Base-by-base conservation (phyloP, 495 filamentous ascomycete genomes). In the Hyaloscypha bicolor region DNA sequence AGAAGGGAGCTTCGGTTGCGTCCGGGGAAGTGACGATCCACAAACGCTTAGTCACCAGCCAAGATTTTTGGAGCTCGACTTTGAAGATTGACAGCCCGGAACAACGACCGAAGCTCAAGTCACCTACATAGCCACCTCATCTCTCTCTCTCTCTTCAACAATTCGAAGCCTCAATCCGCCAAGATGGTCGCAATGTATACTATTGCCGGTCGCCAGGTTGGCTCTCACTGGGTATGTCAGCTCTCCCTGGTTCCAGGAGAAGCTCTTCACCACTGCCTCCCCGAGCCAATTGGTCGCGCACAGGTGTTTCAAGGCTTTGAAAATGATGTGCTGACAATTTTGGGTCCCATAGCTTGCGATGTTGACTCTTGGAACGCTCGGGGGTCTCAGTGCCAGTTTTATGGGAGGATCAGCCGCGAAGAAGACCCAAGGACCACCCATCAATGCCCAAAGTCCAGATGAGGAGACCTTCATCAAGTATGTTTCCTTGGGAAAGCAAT, bases 391-490 rank as follows among this genome's bases (percentile, higher is more conserved):
- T 67, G 87, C 78, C 59, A 70, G 85, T 62, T 78, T 84, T 35
- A 74, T 82, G 71, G 75, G 88, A 64, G 90, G 92, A 71, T 80
- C 85, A 73, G 86, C 79, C 87, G 88, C 80, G 79, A 88, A 78
- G 71, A 84, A 62, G 69, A 72, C 73, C 21, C 78, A 77, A 74
- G 85, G 86, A 66, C 94, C 94, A 64, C 91, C 93, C 32, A 92
- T 97, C 83, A 90, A 94, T 78, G 93, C 94, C 55, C 81, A 82
- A 66, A 94, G 88, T 81, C 90, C 92, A 76, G 94, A 97, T 76
- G 94, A 99, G 86, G 93, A 96, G 83, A 88, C 89, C 72, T 99
- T 97, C 82, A 95, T 99, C 84, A 92, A 96, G 94, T 98, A 87
- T 77, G 91, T 79, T 29, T 31, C 60, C 16, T 19, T 48, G 45